Base-by-base conservation (phyloP, 1,139 yeast genomes). In the Magnusiomyces fungicola region DNA sequence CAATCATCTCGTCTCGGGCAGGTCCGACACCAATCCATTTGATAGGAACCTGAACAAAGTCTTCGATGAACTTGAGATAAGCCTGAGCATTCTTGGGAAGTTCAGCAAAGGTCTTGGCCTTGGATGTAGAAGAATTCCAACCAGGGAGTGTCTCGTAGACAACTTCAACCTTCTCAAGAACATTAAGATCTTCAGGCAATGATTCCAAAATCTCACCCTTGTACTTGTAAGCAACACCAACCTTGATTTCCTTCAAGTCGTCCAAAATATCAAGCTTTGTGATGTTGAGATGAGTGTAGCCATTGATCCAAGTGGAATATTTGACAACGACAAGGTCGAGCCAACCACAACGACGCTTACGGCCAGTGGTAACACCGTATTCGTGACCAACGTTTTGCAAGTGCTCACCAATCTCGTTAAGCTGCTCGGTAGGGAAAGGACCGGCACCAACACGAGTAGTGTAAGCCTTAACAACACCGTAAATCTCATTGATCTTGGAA, bases 271-370 rank as follows among this genome's bases (percentile, higher is more conserved):
- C 98, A 63, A 92, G 79, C 70, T 92, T 94, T 61, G 98, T 92
- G 66, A 94, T 83, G 75, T 92, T 92, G 66, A 92, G 78, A 50
- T 86, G 78, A 46, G 98, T 92, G 76, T 90, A 92, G 50, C 98
- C 98, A 65, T 92, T 92, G 69, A 92, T 88, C 65, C 81, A 69
- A 53, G 87, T 80, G 43, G 97, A 89, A 72, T 92, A 92, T 69
- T 84, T 86, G 69, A 92, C 75, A 38, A 94, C 96, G 32, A 92
- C 98, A 61, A 94, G 76, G 70, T 92, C 99, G 64, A 92, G 80
- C 99, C 99, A 92, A 50, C 99, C 99, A 69, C 98, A 94, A 73
- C 99, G 83, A 75, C 99, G 86, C 79, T 90, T 90, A 75, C 99
- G 85, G 58, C 99, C 98, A 41, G 99, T 92, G 59, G 99, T 92